Percentiles rank a stretch among this genome's conserved stretches.
These are phyloP conservation scores for Thelonectria blattea DNA, from an alignment of 2,329 filamentous ascomycete species.

Conservation along the genomic window DNA sequence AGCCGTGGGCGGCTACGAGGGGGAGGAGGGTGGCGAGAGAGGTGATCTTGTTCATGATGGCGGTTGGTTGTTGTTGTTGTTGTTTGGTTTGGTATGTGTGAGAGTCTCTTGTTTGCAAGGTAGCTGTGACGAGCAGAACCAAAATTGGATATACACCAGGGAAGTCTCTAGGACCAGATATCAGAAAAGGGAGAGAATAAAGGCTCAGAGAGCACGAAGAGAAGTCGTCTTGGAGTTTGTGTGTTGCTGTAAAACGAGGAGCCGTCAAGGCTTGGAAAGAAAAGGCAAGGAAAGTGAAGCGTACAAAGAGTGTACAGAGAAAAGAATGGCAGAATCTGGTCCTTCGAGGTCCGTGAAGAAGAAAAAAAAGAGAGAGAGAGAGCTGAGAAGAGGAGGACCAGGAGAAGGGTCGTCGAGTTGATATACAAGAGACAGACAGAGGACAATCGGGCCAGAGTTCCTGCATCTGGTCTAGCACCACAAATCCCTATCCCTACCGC, in stretches of 20 bases:
- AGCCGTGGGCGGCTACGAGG: conserved; percentile 51
- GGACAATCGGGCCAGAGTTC: conserved; percentile 16
- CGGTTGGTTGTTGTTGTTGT: background rate
- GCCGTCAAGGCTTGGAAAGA: conserved; percentile 41
- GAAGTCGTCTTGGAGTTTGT: conserved; percentile 15
- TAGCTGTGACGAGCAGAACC: conserved; percentile 1
- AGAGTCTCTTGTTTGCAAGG: background rate
- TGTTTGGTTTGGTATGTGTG: conserved; percentile 6
- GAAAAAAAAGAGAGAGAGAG: too few relatives aligned
- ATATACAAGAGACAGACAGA: conserved; percentile 31
- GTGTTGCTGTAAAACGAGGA: conserved; percentile 22
- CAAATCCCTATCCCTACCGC: background rate
- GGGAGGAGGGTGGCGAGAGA: conserved; percentile 36
- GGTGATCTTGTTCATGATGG: conserved; percentile 35
- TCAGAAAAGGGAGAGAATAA: conserved; percentile 28
- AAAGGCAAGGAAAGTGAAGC: conserved; percentile 36
- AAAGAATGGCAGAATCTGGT: conserved; percentile 41
- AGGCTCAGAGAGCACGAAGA: conserved; percentile 24
- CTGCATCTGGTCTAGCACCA: conserved; percentile 29
- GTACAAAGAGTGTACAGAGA: conserved; percentile 36
- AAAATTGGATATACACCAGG: conserved; percentile 8
- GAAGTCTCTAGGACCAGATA: conserved; percentile 40
- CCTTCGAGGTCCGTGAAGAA: conserved; percentile 40
- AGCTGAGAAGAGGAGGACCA: conserved; percentile 19
- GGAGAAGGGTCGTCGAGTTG: conserved; percentile 22